Conservation (phyloP, 352 stramenopile species). For the Globisporangium splendens region DNA sequence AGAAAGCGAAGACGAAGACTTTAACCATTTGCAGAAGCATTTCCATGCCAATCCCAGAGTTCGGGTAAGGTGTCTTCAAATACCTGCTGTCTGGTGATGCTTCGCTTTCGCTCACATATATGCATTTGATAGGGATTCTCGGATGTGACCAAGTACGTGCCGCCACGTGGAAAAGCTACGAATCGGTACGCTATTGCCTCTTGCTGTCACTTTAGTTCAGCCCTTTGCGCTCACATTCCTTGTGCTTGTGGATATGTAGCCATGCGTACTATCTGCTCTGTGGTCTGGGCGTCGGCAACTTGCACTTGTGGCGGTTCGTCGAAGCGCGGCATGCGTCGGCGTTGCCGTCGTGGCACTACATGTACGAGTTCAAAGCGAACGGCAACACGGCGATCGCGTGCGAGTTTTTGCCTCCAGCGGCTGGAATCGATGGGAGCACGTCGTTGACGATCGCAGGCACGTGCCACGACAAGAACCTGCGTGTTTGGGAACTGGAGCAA, state of each 20-base stretch:
- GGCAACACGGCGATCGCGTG: constrained; percentile 56
- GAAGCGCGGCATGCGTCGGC: constrained; percentile 24
- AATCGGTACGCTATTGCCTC: constrained; percentile 8
- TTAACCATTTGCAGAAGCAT: constrained; percentile 76
- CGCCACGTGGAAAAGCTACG: constrained; percentile 3
- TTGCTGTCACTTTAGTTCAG: neutral
- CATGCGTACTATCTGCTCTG: constrained; percentile 73
- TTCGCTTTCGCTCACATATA: constrained; percentile 5
- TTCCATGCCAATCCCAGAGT: constrained; percentile 57
- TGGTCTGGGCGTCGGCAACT: constrained; percentile 63
- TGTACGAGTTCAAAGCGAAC: constrained; percentile 50
- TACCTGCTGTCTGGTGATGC: neutral
- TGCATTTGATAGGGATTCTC: constrained; percentile 58
- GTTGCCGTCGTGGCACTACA: constrained; percentile 43
- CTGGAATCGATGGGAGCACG: constrained; percentile 3
- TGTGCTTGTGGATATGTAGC: constrained; percentile 12
- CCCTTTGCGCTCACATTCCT: neutral
- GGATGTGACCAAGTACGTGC: constrained; percentile 50
- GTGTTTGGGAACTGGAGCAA: constrained; percentile 62
- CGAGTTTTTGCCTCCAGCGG: constrained; percentile 36
- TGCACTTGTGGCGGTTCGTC: constrained; percentile 77
- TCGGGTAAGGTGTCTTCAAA: constrained; percentile 34
- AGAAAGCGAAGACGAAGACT: constrained; percentile 79
- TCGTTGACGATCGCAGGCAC: constrained; percentile 42
- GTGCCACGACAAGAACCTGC: constrained; percentile 57